phyloP scores from a whole-genome alignment of 345 rosid genomes.

The Conringia planisiliqua region DNA sequence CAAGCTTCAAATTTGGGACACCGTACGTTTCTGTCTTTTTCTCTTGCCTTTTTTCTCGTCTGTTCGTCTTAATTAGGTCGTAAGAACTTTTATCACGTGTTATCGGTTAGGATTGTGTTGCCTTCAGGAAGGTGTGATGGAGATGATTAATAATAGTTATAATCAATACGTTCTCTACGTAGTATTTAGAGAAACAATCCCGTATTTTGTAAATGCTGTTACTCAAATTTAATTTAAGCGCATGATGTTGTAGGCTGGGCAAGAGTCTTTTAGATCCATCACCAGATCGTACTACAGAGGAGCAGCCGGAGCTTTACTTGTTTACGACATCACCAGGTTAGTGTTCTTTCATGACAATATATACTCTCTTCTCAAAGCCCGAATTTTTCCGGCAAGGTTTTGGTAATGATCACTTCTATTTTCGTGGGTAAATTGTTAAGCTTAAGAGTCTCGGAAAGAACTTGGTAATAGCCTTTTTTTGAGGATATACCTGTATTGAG shows the following conservation, averaged over 20 bases:
- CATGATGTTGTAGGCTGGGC: slow-evolving; percentile 64
- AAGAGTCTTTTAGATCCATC: slow-evolving; percentile 96
- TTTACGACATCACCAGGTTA: slow-evolving; percentile 94
- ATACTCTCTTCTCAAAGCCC: background rate
- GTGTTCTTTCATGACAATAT: background rate
- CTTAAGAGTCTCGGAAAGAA: background rate
- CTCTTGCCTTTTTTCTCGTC: background rate
- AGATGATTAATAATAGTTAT: background rate
- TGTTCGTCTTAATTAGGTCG: background rate
- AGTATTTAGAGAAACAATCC: background rate
- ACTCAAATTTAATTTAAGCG: background rate
- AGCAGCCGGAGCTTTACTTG: slow-evolving; percentile 97
- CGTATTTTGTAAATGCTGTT: background rate
- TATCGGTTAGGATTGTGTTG: slow-evolving; percentile 1
- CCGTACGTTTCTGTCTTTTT: slow-evolving; percentile 35
- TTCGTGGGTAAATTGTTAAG: background rate
- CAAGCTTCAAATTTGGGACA: slow-evolving; percentile 75
- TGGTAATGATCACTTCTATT: background rate
- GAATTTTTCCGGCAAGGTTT: background rate
- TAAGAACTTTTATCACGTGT: background rate
- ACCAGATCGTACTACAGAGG: slow-evolving; percentile 97
- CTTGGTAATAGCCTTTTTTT: background rate
- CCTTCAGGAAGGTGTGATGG: background rate
- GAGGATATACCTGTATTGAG: background rate
- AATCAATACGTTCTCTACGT: background rate